A percentile compares a stretch with the other conserved stretches of the same genome.
These are phyloP conservation scores for Bryum argenteum DNA, from an alignment of 225 moss, liverwort and hornwort genomes.

Conservation along the genomic window DNA sequence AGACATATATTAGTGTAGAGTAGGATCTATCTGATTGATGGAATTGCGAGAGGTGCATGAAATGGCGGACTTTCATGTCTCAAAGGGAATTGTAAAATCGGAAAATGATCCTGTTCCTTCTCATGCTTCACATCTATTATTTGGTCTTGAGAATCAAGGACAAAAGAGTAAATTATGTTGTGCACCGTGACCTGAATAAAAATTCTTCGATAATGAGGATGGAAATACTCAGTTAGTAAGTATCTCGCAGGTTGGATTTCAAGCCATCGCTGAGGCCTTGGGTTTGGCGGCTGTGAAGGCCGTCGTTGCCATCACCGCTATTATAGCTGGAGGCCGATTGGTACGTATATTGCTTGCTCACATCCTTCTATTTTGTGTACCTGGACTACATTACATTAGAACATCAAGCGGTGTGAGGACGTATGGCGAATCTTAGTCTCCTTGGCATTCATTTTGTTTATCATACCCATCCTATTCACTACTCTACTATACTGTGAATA, in stretches of 20 bases:
- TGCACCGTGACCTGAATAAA: too few species aligned
- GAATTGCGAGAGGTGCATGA: too few species aligned
- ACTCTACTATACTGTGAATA: neutral
- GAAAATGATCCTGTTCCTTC: neutral
- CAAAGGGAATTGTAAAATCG: neutral
- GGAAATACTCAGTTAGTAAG: too few species aligned
- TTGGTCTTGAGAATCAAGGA: too few species aligned
- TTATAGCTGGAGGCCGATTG: constrained; percentile 96
- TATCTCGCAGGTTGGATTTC: constrained; percentile 78
- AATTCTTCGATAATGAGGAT: too few species aligned
- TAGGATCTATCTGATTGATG: neutral
- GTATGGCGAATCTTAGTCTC: too few species aligned
- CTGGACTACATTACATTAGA: neutral
- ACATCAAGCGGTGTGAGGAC: too few species aligned
- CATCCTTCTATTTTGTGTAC: neutral
- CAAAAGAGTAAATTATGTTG: too few species aligned
- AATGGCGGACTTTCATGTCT: neutral
- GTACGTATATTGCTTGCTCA: constrained; percentile 42
- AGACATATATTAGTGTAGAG: neutral
- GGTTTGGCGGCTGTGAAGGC: constrained; percentile 93
- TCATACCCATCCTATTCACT: too few species aligned
- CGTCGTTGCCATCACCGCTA: constrained; percentile 82
- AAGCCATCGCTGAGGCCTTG: constrained; percentile 91
- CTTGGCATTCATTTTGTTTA: too few species aligned
- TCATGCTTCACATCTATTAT: neutral